Base-by-base conservation (phyloP, 2,329 filamentous ascomycete genomes). In the Emmonsia crescens region DNA sequence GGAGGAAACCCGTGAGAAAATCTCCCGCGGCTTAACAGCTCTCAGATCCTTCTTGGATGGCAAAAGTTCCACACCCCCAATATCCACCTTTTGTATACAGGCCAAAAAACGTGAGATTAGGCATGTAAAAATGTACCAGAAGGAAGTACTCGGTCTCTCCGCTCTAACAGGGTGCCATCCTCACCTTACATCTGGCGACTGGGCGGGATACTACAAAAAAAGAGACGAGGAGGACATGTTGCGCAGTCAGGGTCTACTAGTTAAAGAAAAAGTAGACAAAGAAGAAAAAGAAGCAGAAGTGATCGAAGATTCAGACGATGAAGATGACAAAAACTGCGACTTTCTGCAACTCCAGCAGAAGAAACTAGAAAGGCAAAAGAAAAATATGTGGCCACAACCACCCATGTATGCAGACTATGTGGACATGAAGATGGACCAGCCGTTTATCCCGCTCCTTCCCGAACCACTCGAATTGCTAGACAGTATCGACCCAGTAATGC, bases 361-460 rank as follows among this genome's bases (percentile, higher is more conserved):
- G 31, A 33, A 55, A 40, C 29, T 33, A 2, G 33, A 40, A 14
- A 21, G 19, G 33, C 31, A 38, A 8, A 38, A 21, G 31, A 24
- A 33, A 44, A 31, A 57, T 14, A 27, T 21, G 33, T 31, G 55
- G 55, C 38, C 55, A 8, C 44, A 42, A 14, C 52, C 52, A 3
- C 60, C 60, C 21, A 27, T 61, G 19, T 57, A 57, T 38, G 60
- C 44, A 2, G 36, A 52, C 24, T 31, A 29, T 29, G 10, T n/a
- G 16, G 24, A 21, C 21, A 40, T n/a, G 5, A 61, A 61, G 31
- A 48, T 48, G 19, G 60, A 60, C 10, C 62, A 69, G 8, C 62
- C 73, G 0, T 72, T 75, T 36, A 70, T 76, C 3, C 36, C 14
- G 14, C 40, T 29, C n/a, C 8, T 59, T 6, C 57, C 57, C 29